phyloP scores from a whole-genome alignment of 768 basidiomycete species.

The Cyclocybe aegerita region DNA sequence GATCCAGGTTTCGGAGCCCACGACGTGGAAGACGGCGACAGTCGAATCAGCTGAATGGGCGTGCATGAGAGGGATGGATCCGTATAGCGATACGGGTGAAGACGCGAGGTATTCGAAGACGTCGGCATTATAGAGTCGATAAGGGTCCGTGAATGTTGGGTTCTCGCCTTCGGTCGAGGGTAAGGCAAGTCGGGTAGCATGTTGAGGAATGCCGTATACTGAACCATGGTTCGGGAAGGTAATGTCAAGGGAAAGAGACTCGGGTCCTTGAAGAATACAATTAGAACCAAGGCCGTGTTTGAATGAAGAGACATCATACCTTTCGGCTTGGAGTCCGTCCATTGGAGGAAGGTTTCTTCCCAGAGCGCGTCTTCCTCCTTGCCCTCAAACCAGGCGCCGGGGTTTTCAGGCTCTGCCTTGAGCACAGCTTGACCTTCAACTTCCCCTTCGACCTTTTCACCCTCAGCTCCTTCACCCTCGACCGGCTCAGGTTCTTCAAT shows the following conservation, averaged over 20 bases:
- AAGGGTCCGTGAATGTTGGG: slow-evolving; percentile 82
- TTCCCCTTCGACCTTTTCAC: slow-evolving; percentile 22
- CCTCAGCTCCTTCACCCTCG: slow-evolving; percentile 42
- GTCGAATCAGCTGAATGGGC: slow-evolving; percentile 88
- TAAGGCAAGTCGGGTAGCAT: slow-evolving; percentile 86
- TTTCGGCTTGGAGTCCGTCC: slow-evolving; percentile 95
- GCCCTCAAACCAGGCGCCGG: slow-evolving; percentile 85
- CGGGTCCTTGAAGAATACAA: slow-evolving; percentile 69
- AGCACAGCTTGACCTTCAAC: slow-evolving; percentile 51
- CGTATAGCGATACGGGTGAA: slow-evolving; percentile 81
- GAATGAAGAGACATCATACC: slow-evolving; percentile 47
- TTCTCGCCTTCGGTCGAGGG: slow-evolving; percentile 84
- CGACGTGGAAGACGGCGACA: slow-evolving; percentile 85
- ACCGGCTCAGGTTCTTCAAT: slow-evolving; percentile 41
- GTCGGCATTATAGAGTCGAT: slow-evolving; percentile 92
- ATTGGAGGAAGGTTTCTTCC: slow-evolving; percentile 85
- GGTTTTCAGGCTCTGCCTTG: slow-evolving; percentile 38
- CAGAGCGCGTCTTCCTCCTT: slow-evolving; percentile 81
- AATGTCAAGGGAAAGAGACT: slow-evolving; percentile 90
- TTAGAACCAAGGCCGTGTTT: background rate
- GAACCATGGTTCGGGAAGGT: slow-evolving; percentile 89
- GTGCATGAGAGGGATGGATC: slow-evolving; percentile 90
- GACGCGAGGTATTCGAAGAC: slow-evolving; percentile 94
- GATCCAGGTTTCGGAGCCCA: slow-evolving; percentile 93
- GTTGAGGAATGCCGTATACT: slow-evolving; percentile 96